These are phyloP conservation scores for Lonicera japonica DNA, from an alignment of 129 eudicot species.

Conservation along the genomic window DNA sequence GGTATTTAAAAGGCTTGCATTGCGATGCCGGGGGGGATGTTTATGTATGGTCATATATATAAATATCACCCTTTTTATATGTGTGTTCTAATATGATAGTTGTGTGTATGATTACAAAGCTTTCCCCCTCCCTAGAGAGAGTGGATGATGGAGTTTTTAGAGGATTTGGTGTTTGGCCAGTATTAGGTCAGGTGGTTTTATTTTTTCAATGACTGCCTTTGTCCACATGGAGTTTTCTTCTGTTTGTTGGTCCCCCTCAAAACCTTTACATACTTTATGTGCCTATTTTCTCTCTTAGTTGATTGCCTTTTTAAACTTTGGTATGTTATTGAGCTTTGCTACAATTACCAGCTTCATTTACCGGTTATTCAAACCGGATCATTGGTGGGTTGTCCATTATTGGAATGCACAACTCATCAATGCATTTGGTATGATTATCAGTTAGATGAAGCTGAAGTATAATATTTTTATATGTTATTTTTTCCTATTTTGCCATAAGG, in stretches of 20 bases:
- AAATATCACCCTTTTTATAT: not conserved
- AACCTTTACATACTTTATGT: not conserved
- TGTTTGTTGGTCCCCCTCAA: slow-evolving; percentile 8
- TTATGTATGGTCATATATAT: not conserved
- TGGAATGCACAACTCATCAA: no score
- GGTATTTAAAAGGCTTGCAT: slow-evolving; percentile 5
- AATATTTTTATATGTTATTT: no score
- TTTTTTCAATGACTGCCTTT: slow-evolving; percentile 29
- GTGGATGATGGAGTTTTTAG: slow-evolving; percentile 7
- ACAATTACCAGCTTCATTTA: no score
- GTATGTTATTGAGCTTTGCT: not conserved
- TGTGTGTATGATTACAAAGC: not conserved
- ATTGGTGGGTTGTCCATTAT: no score
- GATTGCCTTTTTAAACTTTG: not conserved
- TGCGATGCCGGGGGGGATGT: slow-evolving; percentile 1
- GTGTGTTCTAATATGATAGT: slow-evolving; percentile 5
- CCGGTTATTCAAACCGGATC: no score
- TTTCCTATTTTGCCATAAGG: no score
- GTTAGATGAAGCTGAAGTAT: no score
- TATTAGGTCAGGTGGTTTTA: slow-evolving; percentile 26
- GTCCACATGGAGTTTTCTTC: slow-evolving; percentile 18
- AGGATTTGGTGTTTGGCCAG: slow-evolving; percentile 14
- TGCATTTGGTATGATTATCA: no score
- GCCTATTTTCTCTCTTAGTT: not conserved
- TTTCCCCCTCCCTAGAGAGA: not conserved